Evolutionary conservation across 2,329 filamentous ascomycete species (phyloP), one percentile per base, ranked within the genome.

Genomic region (Microdochium paspali): DNA sequence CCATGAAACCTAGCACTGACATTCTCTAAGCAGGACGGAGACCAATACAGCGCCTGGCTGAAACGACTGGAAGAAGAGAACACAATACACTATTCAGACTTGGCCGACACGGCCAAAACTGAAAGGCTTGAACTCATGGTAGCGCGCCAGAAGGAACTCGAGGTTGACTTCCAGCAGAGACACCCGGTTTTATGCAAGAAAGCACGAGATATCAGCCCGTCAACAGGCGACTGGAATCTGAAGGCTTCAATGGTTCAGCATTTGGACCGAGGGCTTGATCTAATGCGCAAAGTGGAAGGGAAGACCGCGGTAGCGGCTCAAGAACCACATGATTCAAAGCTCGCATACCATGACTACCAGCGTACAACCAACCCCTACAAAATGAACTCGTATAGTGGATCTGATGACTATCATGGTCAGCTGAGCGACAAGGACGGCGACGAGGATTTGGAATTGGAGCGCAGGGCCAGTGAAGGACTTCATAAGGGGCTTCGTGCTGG

Each of bases 161-260:
- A 77, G 54, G 58, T 61, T 1, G 74, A 78, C 48, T 73, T 80
- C 47, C 65, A 69, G 51, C 54, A 59, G 21, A 63, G 64, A 13
- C 69, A 72, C 50, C 70, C 73, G 7, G 64, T 67, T 10, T 60
- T 79, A 4, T 72, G 71, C 55, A 62, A 58, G 39, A 75, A 74
- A 51, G 68, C 64, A 1, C 62, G 66, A 48, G 66, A 68, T 2
- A 58, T 69, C 24, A 54, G 52, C 21, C 35, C 35, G 10, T 55
- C 54, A 1, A 59, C 60, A 24, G 65, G 68, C 32, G 67, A 69
- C 39, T 69, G 70, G 52, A 67, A 69, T 25, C 59, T 66, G 15
- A 73, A 71, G 53, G 70, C 69, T 7, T 67, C 70, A 35, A 67
- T 74, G 58, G 66, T 76, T n/a, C 65, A 67, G 46, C 70, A 73